Conservation (phyloP, 768 basidiomycete species). For the Russula sp. region DNA sequence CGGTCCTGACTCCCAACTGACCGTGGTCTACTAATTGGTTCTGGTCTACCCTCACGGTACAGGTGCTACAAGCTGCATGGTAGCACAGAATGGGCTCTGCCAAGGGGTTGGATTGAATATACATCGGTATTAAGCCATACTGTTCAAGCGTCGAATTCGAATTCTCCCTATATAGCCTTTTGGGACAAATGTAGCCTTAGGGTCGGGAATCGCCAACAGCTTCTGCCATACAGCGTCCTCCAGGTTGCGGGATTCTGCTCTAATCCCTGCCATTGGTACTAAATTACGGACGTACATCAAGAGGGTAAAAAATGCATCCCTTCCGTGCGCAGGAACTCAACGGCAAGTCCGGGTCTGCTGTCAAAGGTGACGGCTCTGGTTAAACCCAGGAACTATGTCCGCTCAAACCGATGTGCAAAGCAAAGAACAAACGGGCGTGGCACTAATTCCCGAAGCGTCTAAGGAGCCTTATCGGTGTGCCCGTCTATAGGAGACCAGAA, state of each 20-base stretch:
- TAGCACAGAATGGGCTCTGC: background rate
- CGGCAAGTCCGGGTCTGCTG: slow-evolving; percentile 18
- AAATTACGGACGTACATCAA: background rate
- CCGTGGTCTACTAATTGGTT: no score
- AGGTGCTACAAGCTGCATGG: background rate
- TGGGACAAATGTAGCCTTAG: background rate
- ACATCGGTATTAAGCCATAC: background rate
- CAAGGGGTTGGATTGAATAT: background rate
- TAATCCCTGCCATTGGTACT: slow-evolving; percentile 1
- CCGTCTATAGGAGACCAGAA: slow-evolving; percentile 1
- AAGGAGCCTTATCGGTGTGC: background rate
- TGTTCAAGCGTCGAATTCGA: background rate
- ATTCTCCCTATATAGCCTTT: background rate
- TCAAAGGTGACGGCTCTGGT: slow-evolving; percentile 5
- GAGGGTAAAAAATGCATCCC: background rate
- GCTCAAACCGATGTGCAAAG: slow-evolving; percentile 11
- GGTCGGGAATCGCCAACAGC: background rate
- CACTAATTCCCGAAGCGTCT: background rate
- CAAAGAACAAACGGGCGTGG: background rate
- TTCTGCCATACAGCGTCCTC: background rate
- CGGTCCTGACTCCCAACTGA: background rate
- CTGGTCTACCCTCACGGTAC: no score
- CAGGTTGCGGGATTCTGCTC: background rate
- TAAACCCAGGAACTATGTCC: slow-evolving; percentile 11
- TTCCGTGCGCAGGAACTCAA: slow-evolving; percentile 16